Evolutionary conservation across 257 asterid genomes (phyloP), one percentile per base, ranked within the genome.

Genomic region (Coffea canephora): DNA sequence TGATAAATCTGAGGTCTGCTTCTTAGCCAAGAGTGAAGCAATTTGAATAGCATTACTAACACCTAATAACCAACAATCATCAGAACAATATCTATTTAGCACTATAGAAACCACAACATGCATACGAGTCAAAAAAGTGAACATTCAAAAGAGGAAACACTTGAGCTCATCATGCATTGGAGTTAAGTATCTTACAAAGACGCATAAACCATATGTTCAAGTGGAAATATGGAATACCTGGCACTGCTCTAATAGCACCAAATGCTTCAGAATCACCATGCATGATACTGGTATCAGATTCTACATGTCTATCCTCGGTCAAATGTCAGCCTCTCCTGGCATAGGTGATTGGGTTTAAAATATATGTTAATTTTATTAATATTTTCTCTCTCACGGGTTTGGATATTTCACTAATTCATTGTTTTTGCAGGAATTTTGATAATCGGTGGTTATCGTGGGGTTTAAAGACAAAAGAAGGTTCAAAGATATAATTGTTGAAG

Each of bases 191-290:
- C 50, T 9, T 46, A 57, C 10, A 52, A 5, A 27, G 8, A 16
- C 9, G 31, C 16, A 52, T 12, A 74, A 48, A 49, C 15, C n/a
- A 62, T 25, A 50, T 14, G 41, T 13, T 10, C n/a, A n/a, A n/a
- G n/a, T n/a, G n/a, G n/a, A n/a, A n/a, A n/a, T n/a, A n/a, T 27
- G 31, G 31, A 27, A 27, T 27, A 27, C 31, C 31, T 87, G 91
- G 91, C 84, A 93, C 92, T 45, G 99, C 97, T 79, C 98, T 98
- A 68, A 91, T 98, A 73, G 99, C 99, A 77, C 97, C 99, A 85
- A 89, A 95, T 79, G 90, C 89, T 88, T 94, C 96, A 21, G 98
- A 90, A 45, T 80, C 85, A 71, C 99, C 99, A 87, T 92, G 98
- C 97, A 95, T 93, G 70, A 95, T 78, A 83, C 99, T 90, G 57